A percentile compares a stretch with the other conserved stretches of the same genome.
These are phyloP conservation scores for Kandelia obovata DNA, from an alignment of 345 rosid genomes.

Conservation along the genomic window DNA sequence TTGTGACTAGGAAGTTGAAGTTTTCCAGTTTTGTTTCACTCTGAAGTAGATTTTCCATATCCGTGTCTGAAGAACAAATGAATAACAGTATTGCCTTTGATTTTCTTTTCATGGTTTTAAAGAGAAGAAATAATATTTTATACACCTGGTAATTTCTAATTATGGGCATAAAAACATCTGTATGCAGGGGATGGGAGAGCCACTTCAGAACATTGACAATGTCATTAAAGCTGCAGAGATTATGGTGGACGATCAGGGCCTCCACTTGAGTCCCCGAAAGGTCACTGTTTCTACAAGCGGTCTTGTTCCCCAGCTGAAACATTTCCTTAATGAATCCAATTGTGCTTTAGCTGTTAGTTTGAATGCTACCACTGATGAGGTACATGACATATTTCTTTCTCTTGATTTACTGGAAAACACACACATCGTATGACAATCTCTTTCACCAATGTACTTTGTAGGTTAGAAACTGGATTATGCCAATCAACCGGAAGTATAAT, in stretches of 20 bases:
- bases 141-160: neutral
- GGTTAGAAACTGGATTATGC: constrained; percentile 97
- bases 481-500: constrained; percentile 79
- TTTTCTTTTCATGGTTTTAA: neutral
- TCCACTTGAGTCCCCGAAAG: constrained; percentile 90
- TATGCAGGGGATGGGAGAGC: constrained; percentile 97
- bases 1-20: neutral
- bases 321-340: constrained; percentile 65
- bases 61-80: too few species aligned
- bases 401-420: neutral
- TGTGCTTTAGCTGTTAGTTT: constrained; percentile 94
- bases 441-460: constrained; percentile 29
- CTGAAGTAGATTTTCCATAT: too few species aligned
- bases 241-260: constrained; percentile 85
- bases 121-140: neutral
- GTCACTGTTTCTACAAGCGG: constrained; percentile 95
- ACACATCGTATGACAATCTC: constrained; percentile 6
- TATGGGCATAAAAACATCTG: constrained; percentile 7
- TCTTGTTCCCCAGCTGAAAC: constrained; percentile 87
- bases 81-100: too few species aligned
- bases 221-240: constrained; percentile 80
- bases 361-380: constrained; percentile 97
- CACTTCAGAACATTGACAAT: constrained; percentile 76
- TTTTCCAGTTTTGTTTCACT: neutral
- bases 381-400: constrained; percentile 21